Base-by-base conservation (phyloP, 2,329 filamentous ascomycete genomes). In the Rhynchosporium graminicola region DNA sequence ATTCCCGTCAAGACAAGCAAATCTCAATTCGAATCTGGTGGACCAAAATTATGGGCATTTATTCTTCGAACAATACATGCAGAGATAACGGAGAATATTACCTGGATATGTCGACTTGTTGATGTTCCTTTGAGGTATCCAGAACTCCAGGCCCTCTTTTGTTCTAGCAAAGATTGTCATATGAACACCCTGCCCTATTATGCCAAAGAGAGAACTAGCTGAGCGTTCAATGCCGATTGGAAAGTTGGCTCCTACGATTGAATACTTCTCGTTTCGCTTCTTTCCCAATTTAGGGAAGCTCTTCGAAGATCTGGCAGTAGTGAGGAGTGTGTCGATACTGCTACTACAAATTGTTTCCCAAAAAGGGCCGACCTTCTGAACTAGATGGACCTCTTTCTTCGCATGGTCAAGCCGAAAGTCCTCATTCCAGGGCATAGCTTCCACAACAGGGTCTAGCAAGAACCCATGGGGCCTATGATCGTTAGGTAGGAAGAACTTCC, bases 81-180 rank as follows among this genome's bases (percentile, higher is more conserved):
- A 36, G 33, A 36, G 33, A 36, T 36, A 36, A 3, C 5, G 33
- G 33, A 36, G 33, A 36, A 10, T 5, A 36, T 36, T 36, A 36
- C 33, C 33, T 0, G 86, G 87, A 69, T 90, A 93, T 0, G 89
- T 92, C 73, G 87, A 83, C 71, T 92, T 89, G 6, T 79, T 82
- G 55, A 75, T 78, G 52, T 87, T 83, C 20, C 90, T 79, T 28
- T 86, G 79, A 0, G 90, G 87, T 0, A 91, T 82, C 91, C 90
- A 94, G 38, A 94, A 80, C 67, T 81, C 83, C 51, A 89, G 45
- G 2, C 62, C 60, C 66, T 70, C 74, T n/a, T 73, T 72, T 8
- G 79, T 79, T 9, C 77, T 70, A n/a, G 81, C 79, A 71, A 87
- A 91, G 5, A 82, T 85, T 0, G 86, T 91, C 76, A 89, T 79